Conservation (phyloP, 1,284 basidiomycete species). For the Ganoderma meredithae region DNA sequence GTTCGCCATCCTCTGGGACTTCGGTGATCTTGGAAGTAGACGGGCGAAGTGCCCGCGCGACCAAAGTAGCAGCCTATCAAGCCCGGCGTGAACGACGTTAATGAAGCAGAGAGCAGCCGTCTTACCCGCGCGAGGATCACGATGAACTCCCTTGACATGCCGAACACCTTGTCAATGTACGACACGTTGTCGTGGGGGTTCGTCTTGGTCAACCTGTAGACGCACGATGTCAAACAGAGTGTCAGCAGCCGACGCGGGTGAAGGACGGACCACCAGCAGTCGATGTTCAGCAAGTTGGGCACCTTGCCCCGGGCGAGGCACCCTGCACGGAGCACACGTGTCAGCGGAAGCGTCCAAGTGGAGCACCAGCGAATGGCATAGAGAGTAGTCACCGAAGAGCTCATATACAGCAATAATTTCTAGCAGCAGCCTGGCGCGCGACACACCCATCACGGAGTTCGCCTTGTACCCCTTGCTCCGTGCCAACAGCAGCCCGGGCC, state of each 20-base stretch:
- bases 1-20: slow-evolving; percentile 32
- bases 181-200: slow-evolving; percentile 44
- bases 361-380: background rate
- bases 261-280: slow-evolving; percentile 51
- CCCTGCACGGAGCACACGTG: slow-evolving; percentile 34
- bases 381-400: slow-evolving; percentile 45
- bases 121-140: slow-evolving; percentile 43
- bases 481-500: slow-evolving; percentile 45
- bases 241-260: slow-evolving; percentile 23
- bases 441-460: slow-evolving; percentile 45
- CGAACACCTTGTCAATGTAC: slow-evolving; percentile 56
- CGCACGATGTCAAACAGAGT: slow-evolving; percentile 11
- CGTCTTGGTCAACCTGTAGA: slow-evolving; percentile 35
- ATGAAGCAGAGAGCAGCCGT: background rate
- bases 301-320: slow-evolving; percentile 51
- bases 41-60: slow-evolving; percentile 33
- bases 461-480: slow-evolving; percentile 44
- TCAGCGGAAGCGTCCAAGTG: slow-evolving; percentile 7
- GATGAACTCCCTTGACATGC: slow-evolving; percentile 46
- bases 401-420: slow-evolving; percentile 58
- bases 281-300: slow-evolving; percentile 47
- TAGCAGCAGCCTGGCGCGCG: slow-evolving; percentile 48
- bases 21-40: slow-evolving; percentile 21
- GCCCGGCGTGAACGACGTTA: background rate
- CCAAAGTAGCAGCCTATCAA: slow-evolving; percentile 35